Conservation (phyloP, 805 yeast genomes). For the Starmerella riodocensis region DNA sequence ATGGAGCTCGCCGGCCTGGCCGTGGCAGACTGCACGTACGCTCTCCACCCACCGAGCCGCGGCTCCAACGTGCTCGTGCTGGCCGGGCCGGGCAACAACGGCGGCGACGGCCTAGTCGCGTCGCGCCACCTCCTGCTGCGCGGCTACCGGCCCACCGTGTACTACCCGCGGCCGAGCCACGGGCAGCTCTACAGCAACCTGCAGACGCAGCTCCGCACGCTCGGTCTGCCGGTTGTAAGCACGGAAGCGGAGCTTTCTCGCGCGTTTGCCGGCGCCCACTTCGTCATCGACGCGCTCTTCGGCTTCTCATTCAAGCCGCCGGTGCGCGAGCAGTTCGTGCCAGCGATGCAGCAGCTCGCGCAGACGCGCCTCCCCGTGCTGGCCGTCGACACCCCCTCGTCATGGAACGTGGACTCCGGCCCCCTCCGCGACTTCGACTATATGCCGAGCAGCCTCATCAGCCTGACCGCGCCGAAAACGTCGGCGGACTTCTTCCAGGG, state of each 20-base stretch:
- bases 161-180: slow-evolving; percentile 59
- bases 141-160: slow-evolving; percentile 64
- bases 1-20: slow-evolving; percentile 96
- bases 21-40: slow-evolving; percentile 75
- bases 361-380: slow-evolving; percentile 42
- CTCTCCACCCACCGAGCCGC: slow-evolving; percentile 44
- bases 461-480: slow-evolving; percentile 90
- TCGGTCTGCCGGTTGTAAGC: slow-evolving; percentile 44
- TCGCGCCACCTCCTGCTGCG: slow-evolving; percentile 77
- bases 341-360: slow-evolving; percentile 34
- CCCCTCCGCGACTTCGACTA: slow-evolving; percentile 38
- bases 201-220: slow-evolving; percentile 49
- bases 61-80: slow-evolving; percentile 47
- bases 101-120: slow-evolving; percentile 91
- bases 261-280: slow-evolving; percentile 31
- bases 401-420: slow-evolving; percentile 93
- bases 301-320: slow-evolving; percentile 93
- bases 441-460: slow-evolving; percentile 56
- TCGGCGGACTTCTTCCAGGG: slow-evolving; percentile 47
- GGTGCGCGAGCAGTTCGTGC: slow-evolving; percentile 60
- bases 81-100: slow-evolving; percentile 93
- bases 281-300: slow-evolving; percentile 69
- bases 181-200: slow-evolving; percentile 48
- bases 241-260: slow-evolving; percentile 27
- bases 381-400: slow-evolving; percentile 85